Base-by-base conservation (phyloP, 2,329 filamentous ascomycete species). In the Ceratocystis huliohia region DNA sequence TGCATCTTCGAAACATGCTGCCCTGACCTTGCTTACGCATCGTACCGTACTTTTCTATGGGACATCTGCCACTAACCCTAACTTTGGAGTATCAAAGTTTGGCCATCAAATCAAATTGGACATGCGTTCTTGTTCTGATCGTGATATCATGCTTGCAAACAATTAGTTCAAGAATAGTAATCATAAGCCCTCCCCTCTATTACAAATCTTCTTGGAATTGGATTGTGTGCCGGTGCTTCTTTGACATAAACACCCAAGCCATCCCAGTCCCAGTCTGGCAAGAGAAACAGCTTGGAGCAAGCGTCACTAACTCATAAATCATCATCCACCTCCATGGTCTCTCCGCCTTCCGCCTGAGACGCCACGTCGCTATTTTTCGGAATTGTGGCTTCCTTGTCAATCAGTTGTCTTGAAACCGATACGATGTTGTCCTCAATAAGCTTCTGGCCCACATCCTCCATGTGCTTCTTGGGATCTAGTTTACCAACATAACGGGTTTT, bases 351-450 rank as follows among this genome's bases (percentile, higher is more conserved):
- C 45, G 80, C 81, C 70, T 82, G 80, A 46, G 79, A 73, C 44
- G 73, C 74, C 15, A 75, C 76, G 66, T 76, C 76, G 77, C 87
- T 87, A 73, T 82, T 84, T 75, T 84, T 87, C 22, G 93, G 90
- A 77, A 96, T 89, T 4, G 91, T 94, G 2, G 94, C 94, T 77
- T 99, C 94, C 80, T 97, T 97, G 80, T 97, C 94, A 73, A 99
- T 97, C 93, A 99, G 96, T 77, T 97, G 94, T 75, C 93, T 84
- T 70, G 91, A 95, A n/a, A 99, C 92, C 2, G 91, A 90, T 13
- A 99, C 94, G 70, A 99, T 99, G 78, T 99, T 99, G 83, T 99
- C 94, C 79, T 99, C 95, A 73, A 99, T 97, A 70, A 97, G 83
- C 75, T 95, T 87, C 78, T 96, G 92, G 66, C 94, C 94, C 61